Base-by-base conservation (phyloP, 1,284 basidiomycete genomes). In the Pyrrhoderma lamaoense region DNA sequence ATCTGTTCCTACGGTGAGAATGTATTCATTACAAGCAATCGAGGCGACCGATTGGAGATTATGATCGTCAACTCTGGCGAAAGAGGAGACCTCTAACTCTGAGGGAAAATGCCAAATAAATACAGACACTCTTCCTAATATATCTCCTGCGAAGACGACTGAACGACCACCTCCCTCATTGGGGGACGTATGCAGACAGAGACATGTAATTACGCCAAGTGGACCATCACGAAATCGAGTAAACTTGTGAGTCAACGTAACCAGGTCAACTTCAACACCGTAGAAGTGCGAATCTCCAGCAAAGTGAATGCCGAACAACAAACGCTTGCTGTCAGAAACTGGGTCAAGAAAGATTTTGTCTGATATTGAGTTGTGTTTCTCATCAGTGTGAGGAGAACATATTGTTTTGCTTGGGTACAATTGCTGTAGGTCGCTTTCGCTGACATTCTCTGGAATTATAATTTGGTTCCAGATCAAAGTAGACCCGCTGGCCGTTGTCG, bases 1-100 rank as follows among this genome's bases (percentile, higher is more conserved):
- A 1, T 76, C 71, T 13, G 80, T 82, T 25, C 87, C 85, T 0
- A 82, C 80, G 21, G 79, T 74, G 40, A 88, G 67, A 2, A 79
- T 69, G 8, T 73, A 60, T 1, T 73, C 67, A 54, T 79, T 80
- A 70, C 80, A 79, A 1, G 77, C 71, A n/a, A 90, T 67, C 5
- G 79, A 73, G 2, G 78, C 82, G 21, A 89, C 71, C 0, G 70
- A 68, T 0, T 75, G 77, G 53, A 85, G 80, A 40, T 69, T 67
- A 58, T 80, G 74, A 0, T 82, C 82, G 57, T 80, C 77, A 53
- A 86, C 77, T 49, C 70, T 74, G 51, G 70, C 67, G 4, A 66
- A 56, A 1, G 78, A 70, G 7, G 52, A 36, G 7, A 73, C 59
- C 14, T 57, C 22, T 27, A 23, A 11, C 18, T 40, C 35, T 8